These are phyloP conservation scores for Amaranthus cruentus DNA, from an alignment of 148 eudicot genomes.

Conservation along the genomic window DNA sequence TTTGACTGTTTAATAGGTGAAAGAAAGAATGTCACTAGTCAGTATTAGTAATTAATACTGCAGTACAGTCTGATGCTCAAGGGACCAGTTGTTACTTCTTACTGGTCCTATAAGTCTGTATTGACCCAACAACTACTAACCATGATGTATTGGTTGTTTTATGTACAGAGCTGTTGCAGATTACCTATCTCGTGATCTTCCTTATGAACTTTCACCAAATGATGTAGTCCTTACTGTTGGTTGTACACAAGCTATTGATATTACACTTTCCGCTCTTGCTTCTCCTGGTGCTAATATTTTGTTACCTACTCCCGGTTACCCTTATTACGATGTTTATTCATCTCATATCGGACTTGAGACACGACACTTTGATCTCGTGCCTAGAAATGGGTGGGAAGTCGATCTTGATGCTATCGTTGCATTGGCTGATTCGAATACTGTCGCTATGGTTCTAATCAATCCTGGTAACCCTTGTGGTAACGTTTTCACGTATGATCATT, in stretches of 20 bases:
- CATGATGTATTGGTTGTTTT: neutral
- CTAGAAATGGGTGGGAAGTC: slow-evolving; percentile 65
- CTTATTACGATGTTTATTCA: slow-evolving; percentile 51
- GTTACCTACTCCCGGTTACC: slow-evolving; percentile 62
- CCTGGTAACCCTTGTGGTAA: slow-evolving; percentile 87
- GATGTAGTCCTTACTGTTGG: slow-evolving; percentile 59
- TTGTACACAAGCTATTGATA: slow-evolving; percentile 57
- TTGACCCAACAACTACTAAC: neutral
- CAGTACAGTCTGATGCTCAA: neutral
- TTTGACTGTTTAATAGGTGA: neutral
- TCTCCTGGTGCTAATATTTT: slow-evolving; percentile 60
- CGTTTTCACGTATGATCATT: slow-evolving; percentile 49
- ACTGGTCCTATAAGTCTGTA: neutral
- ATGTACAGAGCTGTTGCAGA: slow-evolving; percentile 64
- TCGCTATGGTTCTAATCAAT: slow-evolving; percentile 63
- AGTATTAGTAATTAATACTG: no score
- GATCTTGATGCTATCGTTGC: slow-evolving; percentile 53
- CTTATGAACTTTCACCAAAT: slow-evolving; percentile 41
- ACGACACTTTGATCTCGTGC: slow-evolving; percentile 61
- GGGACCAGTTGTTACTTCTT: neutral
- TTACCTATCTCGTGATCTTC: slow-evolving; percentile 47
- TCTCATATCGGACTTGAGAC: slow-evolving; percentile 45
- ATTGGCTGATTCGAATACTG: slow-evolving; percentile 58
- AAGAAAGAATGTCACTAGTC: neutral
- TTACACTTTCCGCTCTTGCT: slow-evolving; percentile 39